Conservation (phyloP, 805 yeast genomes). For the Saccharomycopsis sp. region DNA sequence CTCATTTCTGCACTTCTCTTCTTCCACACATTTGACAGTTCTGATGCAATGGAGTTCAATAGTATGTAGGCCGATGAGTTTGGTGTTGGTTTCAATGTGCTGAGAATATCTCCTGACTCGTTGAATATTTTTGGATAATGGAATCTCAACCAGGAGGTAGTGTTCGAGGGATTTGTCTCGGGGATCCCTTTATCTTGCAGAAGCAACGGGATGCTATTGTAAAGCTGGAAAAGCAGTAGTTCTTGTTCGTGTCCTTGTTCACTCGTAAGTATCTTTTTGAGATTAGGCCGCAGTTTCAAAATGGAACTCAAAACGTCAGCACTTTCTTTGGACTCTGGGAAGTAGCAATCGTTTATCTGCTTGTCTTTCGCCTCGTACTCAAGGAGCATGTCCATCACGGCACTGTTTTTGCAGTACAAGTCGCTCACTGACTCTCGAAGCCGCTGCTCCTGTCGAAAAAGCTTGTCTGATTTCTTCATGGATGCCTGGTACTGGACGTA, state of each 20-base stretch:
- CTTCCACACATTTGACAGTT: no score
- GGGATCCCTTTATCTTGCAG: constrained; percentile 1
- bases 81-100: constrained; percentile 11
- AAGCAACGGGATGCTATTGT: constrained; percentile 7
- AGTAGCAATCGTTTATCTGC: not conserved
- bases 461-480: not conserved
- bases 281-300: not conserved
- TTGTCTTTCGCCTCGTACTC: constrained; percentile 6
- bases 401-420: constrained; percentile 5
- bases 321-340: not conserved
- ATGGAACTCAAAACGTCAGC: not conserved
- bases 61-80: constrained; percentile 13
- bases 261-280: not conserved
- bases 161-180: constrained; percentile 11
- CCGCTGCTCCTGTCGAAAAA: constrained; percentile 9
- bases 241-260: constrained; percentile 2
- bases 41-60: constrained; percentile 15
- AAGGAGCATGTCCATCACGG: constrained; percentile 9
- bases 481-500: constrained; percentile 5
- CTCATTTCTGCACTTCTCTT: no score
- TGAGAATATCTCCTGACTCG: constrained; percentile 16
- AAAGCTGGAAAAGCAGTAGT: constrained; percentile 9
- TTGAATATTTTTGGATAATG: constrained; percentile 13
- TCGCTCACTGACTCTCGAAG: constrained; percentile 5
- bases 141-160: constrained; percentile 9